Percentiles rank a stretch among this genome's conserved stretches.
Evolutionary conservation across 306 rosid genomes (phyloP).

Genomic region (Biancaea sappan): DNA sequence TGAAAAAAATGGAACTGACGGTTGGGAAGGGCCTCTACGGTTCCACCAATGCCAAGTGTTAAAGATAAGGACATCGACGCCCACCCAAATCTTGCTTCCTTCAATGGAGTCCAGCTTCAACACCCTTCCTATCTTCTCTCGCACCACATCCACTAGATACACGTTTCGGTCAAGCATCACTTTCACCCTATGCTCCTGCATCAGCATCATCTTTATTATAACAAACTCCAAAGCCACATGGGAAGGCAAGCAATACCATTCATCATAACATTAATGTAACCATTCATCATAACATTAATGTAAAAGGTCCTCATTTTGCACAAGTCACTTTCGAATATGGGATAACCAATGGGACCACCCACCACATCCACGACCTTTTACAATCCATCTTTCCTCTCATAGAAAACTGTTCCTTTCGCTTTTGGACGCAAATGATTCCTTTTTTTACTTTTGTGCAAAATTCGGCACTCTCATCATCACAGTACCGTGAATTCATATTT

Average conservation of each 20-base stretch:
- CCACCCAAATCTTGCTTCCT: slow-evolving; percentile 67
- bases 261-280: no score
- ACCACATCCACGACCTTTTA: no score
- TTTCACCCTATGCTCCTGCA: slow-evolving; percentile 69
- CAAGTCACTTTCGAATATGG: slow-evolving; percentile 28
- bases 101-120: slow-evolving; percentile 78
- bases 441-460: not conserved
- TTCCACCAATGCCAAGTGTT: slow-evolving; percentile 99
- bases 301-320: slow-evolving; percentile 9
- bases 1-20: slow-evolving; percentile 40
- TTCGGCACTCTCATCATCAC: no score
- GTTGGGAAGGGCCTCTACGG: slow-evolving; percentile 94
- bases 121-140: slow-evolving; percentile 67
- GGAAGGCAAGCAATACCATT: no score
- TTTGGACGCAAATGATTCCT: not conserved
- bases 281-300: no score
- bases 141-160: slow-evolving; percentile 72
- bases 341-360: slow-evolving; percentile 32
- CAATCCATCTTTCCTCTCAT: not conserved
- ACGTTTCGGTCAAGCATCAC: slow-evolving; percentile 87
- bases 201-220: no score
- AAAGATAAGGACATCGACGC: slow-evolving; percentile 72
- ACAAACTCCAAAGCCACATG: not conserved
- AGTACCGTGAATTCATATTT: no score
- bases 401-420: not conserved